Base-by-base conservation (phyloP, 2,329 filamentous ascomycete species). In the Neofusicoccum ribis region DNA sequence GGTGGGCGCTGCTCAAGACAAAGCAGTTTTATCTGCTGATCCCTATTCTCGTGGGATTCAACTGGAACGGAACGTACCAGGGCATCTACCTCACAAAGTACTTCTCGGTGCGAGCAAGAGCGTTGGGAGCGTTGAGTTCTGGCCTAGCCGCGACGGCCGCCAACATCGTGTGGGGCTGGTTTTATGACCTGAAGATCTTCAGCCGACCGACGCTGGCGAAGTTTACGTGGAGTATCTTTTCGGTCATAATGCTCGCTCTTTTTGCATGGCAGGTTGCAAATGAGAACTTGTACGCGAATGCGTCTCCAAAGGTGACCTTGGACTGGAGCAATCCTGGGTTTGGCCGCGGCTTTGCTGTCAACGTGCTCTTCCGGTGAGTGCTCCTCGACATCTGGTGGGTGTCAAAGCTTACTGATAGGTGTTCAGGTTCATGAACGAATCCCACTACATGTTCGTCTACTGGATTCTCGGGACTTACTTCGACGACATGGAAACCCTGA, bases 51-150 rank as follows among this genome's bases (percentile, higher is more conserved):
- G 70, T 84, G 0, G 81, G 81, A 0, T 83, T 83, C 68, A 80
- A 83, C 66, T 85, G 83, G 79, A 84, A 83, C 66, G 72, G 70
- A 41, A 83, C 82, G 0, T 85, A 85, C 23, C 74, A 83, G 27
- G 81, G 83, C 8, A 84, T 84, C 12, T 85, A 85, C 68, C 76
- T 85, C 17, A 82, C 83, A 11, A 81, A 78, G 36, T 85, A 85
- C 72, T 84, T 84, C 68, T 83, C 81, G 3, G 83, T 85, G 1
- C 78, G 83, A 2, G 73, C 82, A 0, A 74, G 83, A 3, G 79
- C 82, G 0, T 73, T 85, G 1, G 80, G 79, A 1, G 78, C 81
- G 0, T 67, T 85, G 49, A 77, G 76, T 0, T 83, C 82, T 0
- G 81, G 81, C 3, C 71, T 84, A 20, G 80, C 76, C 1, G 82